Percentiles rank a stretch among this genome's conserved stretches.
phyloP scores from a whole-genome alignment of 106 monocot species.

The Cymbidium sinense region DNA sequence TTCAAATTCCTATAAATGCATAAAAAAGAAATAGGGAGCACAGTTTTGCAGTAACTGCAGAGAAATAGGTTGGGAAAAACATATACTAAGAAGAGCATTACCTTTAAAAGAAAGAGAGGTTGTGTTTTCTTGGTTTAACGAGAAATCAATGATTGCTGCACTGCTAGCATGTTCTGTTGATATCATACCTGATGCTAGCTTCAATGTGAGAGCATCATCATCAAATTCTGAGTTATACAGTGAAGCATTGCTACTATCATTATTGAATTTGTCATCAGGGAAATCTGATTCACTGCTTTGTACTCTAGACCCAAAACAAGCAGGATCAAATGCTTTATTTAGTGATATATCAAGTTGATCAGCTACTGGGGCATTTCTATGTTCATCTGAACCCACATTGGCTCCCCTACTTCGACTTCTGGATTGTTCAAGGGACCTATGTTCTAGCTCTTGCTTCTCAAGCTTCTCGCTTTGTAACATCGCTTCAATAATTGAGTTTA shows the following conservation, averaged over 20 bases:
- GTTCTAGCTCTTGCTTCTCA: conserved; percentile 19
- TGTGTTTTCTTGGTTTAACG: conserved; percentile 30
- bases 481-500: conserved; percentile 71
- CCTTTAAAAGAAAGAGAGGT: conserved; percentile 63
- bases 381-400: neutral
- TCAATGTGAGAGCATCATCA: conserved; percentile 30
- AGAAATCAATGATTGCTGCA: conserved; percentile 28
- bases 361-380: neutral
- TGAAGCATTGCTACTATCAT: conserved; percentile 8
- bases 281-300: neutral
- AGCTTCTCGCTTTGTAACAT: conserved; percentile 46
- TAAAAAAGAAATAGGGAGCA: too few species aligned
- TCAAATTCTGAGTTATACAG: conserved; percentile 9
- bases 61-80: neutral
- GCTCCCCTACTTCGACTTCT: conserved; percentile 11
- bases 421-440: conserved; percentile 6
- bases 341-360: conserved; percentile 4
- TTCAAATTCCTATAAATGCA: too few species aligned
- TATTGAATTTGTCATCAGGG: neutral
- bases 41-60: too few species aligned
- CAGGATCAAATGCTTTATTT: neutral
- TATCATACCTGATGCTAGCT: conserved; percentile 36
- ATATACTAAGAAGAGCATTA: conserved; percentile 4
- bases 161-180: conserved; percentile 23
- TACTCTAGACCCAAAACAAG: neutral